phyloP scores from a whole-genome alignment of 495 filamentous ascomycete species.

The Tuber aestivum region DNA sequence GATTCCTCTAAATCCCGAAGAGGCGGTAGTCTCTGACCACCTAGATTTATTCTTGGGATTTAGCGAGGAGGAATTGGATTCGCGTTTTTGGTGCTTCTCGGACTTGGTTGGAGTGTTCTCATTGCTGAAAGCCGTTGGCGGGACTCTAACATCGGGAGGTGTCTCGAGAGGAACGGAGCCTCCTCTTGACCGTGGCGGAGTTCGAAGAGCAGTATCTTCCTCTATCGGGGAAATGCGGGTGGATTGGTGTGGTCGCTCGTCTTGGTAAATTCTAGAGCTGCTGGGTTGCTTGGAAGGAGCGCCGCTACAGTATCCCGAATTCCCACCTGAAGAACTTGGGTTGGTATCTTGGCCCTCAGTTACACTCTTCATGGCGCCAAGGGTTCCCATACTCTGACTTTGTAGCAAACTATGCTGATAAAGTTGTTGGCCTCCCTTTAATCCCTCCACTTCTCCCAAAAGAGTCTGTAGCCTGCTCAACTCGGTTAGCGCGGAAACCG shows the following conservation, averaged over 20 bases:
- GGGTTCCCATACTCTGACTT: slow-evolving; percentile 39
- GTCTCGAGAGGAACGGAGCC: slow-evolving; percentile 65
- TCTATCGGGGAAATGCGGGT: slow-evolving; percentile 45
- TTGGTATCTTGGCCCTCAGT: slow-evolving; percentile 32
- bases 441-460: slow-evolving; percentile 79
- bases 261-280: slow-evolving; percentile 39
- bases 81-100: slow-evolving; percentile 79
- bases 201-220: slow-evolving; percentile 49
- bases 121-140: slow-evolving; percentile 55
- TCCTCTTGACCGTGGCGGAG: slow-evolving; percentile 51
- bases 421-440: slow-evolving; percentile 59
- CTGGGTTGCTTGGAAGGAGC: slow-evolving; percentile 39
- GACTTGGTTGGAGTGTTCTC: slow-evolving; percentile 69
- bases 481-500: slow-evolving; percentile 19
- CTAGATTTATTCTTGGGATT: slow-evolving; percentile 83
- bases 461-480: slow-evolving; percentile 64
- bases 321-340: slow-evolving; percentile 38
- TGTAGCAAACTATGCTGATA: slow-evolving; percentile 43
- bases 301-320: slow-evolving; percentile 39
- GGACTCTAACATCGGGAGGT: slow-evolving; percentile 59
- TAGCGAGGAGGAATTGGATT: slow-evolving; percentile 79
- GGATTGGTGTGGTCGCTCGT: slow-evolving; percentile 41
- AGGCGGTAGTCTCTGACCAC: slow-evolving; percentile 94
- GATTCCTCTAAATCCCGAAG: slow-evolving; percentile 51
- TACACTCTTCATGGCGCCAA: slow-evolving; percentile 39